Percentiles rank a stretch among this genome's conserved stretches.
Evolutionary conservation across 169 alveolate species (phyloP).

Genomic region (Pseudocohnilembus persalinus): DNA sequence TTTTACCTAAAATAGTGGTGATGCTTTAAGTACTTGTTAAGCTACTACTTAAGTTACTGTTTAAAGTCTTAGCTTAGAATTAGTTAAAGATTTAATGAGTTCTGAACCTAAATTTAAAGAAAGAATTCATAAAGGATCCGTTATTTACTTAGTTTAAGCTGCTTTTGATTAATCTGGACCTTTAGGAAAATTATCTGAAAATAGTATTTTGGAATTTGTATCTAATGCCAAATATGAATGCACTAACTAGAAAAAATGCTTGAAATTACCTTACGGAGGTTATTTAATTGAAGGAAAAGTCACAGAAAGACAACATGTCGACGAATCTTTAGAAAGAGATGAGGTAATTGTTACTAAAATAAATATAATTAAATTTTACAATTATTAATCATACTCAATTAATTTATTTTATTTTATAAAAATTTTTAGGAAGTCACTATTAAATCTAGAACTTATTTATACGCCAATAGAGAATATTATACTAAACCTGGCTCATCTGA

Average conservation of each 20-base stretch:
- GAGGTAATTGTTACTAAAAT: too few relatives aligned
- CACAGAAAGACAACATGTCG: neutral
- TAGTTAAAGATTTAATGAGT: conserved; percentile 3
- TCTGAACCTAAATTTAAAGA: conserved; percentile 13
- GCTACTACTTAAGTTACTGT: conserved; percentile 12
- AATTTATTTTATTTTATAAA: too few relatives aligned
- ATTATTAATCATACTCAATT: neutral
- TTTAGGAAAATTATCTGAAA: conserved; percentile 16
- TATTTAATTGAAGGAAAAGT: neutral
- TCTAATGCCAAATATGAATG: neutral
- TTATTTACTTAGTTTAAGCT: conserved; percentile 5
- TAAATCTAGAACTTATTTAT: neutral
- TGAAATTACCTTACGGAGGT: neutral
- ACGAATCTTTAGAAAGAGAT: neutral
- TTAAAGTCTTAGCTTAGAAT: neutral
- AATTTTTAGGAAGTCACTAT: neutral
- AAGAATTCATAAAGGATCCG: conserved; percentile 5
- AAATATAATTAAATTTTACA: too few relatives aligned
- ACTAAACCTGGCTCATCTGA: neutral
- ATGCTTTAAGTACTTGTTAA: conserved; percentile 8
- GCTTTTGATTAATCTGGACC: conserved; percentile 17
- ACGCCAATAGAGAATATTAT: neutral
- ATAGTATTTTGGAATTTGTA: neutral
- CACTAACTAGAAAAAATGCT: neutral
- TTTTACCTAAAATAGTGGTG: neutral